phyloP scores from a whole-genome alignment of 1,284 basidiomycete genomes.

The Austroboletus novae-zelandiae region DNA sequence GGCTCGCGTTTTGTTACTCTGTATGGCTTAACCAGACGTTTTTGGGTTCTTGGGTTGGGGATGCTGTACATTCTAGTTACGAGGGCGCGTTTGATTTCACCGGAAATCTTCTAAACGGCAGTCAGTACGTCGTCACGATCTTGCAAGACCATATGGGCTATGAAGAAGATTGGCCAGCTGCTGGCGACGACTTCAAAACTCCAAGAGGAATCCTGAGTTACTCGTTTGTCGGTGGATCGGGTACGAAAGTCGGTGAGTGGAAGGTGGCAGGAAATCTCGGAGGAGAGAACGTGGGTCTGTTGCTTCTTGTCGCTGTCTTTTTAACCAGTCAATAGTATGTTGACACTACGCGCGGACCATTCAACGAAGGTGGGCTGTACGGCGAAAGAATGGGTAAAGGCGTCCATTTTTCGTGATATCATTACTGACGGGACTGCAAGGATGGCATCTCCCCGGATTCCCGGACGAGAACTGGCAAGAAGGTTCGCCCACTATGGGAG shows the following conservation, averaged over 20 bases:
- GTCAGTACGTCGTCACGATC: slow-evolving; percentile 47
- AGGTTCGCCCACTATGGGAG: slow-evolving; percentile 40
- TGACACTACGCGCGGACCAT: slow-evolving; percentile 43
- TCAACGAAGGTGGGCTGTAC: slow-evolving; percentile 50
- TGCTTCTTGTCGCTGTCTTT: not conserved
- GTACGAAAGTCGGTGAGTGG: slow-evolving; percentile 39
- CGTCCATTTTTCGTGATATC: not conserved
- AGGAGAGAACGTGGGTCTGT: slow-evolving; percentile 40
- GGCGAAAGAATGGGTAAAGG: slow-evolving; percentile 44
- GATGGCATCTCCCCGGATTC: slow-evolving; percentile 53
- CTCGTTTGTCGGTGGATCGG: slow-evolving; percentile 38
- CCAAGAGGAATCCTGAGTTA: slow-evolving; percentile 47
- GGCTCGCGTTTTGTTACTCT: slow-evolving; percentile 46
- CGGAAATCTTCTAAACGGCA: slow-evolving; percentile 20
- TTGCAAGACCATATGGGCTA: slow-evolving; percentile 56
- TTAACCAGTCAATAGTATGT: slow-evolving; percentile 14
- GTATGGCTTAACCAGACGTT: slow-evolving; percentile 49
- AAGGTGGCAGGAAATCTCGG: slow-evolving; percentile 50
- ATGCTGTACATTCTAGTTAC: slow-evolving; percentile 34
- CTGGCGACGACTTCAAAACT: slow-evolving; percentile 42
- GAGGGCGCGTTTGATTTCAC: slow-evolving; percentile 32
- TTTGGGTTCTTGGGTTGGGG: slow-evolving; percentile 48
- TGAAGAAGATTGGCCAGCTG: slow-evolving; percentile 42
- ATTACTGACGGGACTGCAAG: slow-evolving; percentile 18
- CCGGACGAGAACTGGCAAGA: slow-evolving; percentile 42